Evolutionary conservation across 106 monocot genomes (phyloP).

Genomic region (Dendrobium huoshanense): DNA sequence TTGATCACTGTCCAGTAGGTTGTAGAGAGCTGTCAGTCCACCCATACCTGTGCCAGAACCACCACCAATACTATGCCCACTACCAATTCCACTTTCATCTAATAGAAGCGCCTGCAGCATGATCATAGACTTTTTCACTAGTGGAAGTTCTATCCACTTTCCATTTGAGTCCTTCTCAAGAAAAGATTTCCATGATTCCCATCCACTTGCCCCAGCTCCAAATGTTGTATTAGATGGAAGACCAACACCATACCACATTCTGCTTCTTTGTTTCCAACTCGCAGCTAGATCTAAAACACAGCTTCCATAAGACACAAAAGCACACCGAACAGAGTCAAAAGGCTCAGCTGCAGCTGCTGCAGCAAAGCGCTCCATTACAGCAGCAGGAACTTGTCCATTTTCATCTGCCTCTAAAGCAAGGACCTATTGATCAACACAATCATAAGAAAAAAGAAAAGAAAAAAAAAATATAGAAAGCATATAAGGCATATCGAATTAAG

Average conservation of each 20-base stretch:
- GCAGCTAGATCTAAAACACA: conserved; percentile 67
- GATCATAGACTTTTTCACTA: conserved; percentile 81
- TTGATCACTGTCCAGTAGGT: conserved; percentile 93
- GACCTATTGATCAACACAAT: conserved; percentile 42
- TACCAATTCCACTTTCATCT: conserved; percentile 90
- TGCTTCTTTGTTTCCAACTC: conserved; percentile 86
- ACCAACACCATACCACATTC: conserved; percentile 96
- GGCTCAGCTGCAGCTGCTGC: conserved; percentile 99
- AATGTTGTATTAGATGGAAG: conserved; percentile 45
- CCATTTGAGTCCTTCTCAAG: conserved; percentile 78
- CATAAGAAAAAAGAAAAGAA: conserved; percentile 4
- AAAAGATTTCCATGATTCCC: conserved; percentile 67
- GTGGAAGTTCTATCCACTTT: conserved; percentile 82
- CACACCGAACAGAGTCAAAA: conserved; percentile 90
- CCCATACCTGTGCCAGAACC: conserved; percentile 93
- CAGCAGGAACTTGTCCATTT: conserved; percentile 93
- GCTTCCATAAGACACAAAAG: conserved; percentile 94
- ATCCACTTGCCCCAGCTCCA: conserved; percentile 93
- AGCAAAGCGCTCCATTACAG: conserved; percentile 91
- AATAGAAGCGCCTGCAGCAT: conserved; percentile 88
- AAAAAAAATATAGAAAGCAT: not conserved
- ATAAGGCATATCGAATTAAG: not conserved
- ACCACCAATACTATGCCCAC: conserved; percentile 76
- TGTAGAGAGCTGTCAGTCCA: conserved; percentile 72
- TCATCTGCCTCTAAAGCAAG: conserved; percentile 96